phyloP scores from a whole-genome alignment of 441 rosid genomes.

The Biscutella auriculata region DNA sequence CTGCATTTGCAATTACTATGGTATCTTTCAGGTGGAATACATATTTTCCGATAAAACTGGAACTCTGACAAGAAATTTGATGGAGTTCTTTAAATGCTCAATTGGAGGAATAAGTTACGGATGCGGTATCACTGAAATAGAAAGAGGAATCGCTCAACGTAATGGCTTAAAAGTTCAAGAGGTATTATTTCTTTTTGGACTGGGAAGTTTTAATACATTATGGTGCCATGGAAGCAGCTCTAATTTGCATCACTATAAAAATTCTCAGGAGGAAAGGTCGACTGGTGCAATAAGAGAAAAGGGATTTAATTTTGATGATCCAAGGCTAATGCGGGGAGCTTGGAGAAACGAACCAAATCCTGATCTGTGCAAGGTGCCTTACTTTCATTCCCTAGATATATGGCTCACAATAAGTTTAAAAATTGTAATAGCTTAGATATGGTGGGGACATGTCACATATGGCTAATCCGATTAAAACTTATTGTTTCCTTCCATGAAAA shows the following conservation, averaged over 20 bases:
- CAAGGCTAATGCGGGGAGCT: slow-evolving; percentile 86
- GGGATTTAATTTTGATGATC: slow-evolving; percentile 96
- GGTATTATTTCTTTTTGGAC: slow-evolving; percentile 28
- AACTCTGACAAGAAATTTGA: slow-evolving; percentile 92
- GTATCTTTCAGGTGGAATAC: slow-evolving; percentile 73
- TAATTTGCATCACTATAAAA: slow-evolving; percentile 68
- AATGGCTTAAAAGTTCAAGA: slow-evolving; percentile 59
- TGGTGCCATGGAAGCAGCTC: slow-evolving; percentile 62
- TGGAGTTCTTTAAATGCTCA: slow-evolving; percentile 99
- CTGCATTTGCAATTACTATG: slow-evolving; percentile 1
- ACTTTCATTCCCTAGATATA: slow-evolving; percentile 4
- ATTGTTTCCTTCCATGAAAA: not conserved
- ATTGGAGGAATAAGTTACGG: slow-evolving; percentile 97
- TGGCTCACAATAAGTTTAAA: slow-evolving; percentile 35
- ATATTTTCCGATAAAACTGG: slow-evolving; percentile 98
- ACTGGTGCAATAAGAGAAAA: slow-evolving; percentile 50
- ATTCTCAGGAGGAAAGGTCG: slow-evolving; percentile 44
- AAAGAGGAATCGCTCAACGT: slow-evolving; percentile 67
- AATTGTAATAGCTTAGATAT: slow-evolving; percentile 27
- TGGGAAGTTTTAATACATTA: not conserved
- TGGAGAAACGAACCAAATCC: slow-evolving; percentile 96
- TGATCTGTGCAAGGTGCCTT: slow-evolving; percentile 80
- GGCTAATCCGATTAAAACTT: not conserved
- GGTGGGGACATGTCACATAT: slow-evolving; percentile 16
- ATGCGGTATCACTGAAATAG: slow-evolving; percentile 89